Conservation (phyloP, 768 basidiomycete species). For the Termitomyces titanicus region DNA sequence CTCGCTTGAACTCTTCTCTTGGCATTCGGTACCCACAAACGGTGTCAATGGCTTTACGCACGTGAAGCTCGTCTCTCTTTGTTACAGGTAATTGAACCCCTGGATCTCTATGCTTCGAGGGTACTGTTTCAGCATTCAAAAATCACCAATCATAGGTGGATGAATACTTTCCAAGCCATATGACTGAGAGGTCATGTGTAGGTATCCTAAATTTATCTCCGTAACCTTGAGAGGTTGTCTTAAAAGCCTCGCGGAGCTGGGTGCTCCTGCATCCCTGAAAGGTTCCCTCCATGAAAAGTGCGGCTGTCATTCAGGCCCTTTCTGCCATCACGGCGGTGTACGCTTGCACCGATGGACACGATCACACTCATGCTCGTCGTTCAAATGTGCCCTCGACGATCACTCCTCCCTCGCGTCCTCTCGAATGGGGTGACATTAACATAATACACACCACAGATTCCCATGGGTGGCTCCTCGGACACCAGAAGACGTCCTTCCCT, state of each 20-base stretch:
- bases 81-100: no score
- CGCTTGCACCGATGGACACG: not conserved
- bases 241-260: not conserved
- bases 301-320: not conserved
- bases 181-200: not conserved
- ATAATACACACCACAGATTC: constrained; percentile 85
- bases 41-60: not conserved
- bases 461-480: constrained; percentile 70
- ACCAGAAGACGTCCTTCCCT: constrained; percentile 69
- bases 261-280: not conserved
- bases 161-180: no score
- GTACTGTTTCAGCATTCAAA: no score
- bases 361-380: constrained; percentile 25
- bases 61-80: not conserved
- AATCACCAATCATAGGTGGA: no score
- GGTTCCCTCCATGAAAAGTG: not conserved
- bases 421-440: constrained; percentile 90
- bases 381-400: constrained; percentile 36
- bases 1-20: no score
- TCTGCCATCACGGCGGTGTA: not conserved
- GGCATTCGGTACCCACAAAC: no score
- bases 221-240: not conserved
- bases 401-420: constrained; percentile 56
- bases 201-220: no score
- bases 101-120: no score